These are phyloP conservation scores for Jaminaea rosea DNA, from an alignment of 1,284 basidiomycete genomes.

Conservation along the genomic window DNA sequence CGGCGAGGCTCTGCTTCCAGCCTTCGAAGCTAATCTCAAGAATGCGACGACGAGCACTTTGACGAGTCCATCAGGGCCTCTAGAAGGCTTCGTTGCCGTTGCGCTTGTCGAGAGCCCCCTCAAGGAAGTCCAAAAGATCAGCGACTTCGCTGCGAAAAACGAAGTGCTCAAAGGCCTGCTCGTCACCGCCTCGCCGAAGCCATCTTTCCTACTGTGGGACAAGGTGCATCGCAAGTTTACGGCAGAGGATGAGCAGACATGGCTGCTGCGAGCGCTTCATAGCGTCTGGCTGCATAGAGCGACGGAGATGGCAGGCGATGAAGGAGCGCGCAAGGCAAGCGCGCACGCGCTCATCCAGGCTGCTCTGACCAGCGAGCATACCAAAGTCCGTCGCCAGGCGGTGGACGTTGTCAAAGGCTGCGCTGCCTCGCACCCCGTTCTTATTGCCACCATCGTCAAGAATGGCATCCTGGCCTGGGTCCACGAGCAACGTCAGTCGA, in stretches of 20 bases:
- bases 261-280: conserved; percentile 26
- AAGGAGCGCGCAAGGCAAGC: conserved; percentile 13
- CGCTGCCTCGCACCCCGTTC: conserved; percentile 8
- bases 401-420: not conserved
- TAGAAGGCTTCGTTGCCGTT: conserved; percentile 38
- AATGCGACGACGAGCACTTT: conserved; percentile 29
- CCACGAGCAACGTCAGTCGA: no score
- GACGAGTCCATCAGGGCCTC: conserved; percentile 30
- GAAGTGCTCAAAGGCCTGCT: conserved; percentile 21
- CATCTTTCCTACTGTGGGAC: conserved; percentile 41
- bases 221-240: conserved; percentile 37
- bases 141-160: conserved; percentile 14
- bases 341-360: conserved; percentile 23
- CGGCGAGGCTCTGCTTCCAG: conserved; percentile 30
- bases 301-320: conserved; percentile 12
- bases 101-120: conserved; percentile 22
- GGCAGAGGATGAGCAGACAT: conserved; percentile 25
- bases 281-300: conserved; percentile 9
- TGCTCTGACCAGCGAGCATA: not conserved
- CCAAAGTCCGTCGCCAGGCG: not conserved
- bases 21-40: conserved; percentile 31
- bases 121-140: conserved; percentile 17
- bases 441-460: conserved; percentile 19
- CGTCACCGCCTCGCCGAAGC: conserved; percentile 25
- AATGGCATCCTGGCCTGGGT: conserved; percentile 15